Evolutionary conservation across 108 stramenopile species (phyloP), one percentile per base, ranked within the genome.

Genomic region (Nitzschia sp.): DNA sequence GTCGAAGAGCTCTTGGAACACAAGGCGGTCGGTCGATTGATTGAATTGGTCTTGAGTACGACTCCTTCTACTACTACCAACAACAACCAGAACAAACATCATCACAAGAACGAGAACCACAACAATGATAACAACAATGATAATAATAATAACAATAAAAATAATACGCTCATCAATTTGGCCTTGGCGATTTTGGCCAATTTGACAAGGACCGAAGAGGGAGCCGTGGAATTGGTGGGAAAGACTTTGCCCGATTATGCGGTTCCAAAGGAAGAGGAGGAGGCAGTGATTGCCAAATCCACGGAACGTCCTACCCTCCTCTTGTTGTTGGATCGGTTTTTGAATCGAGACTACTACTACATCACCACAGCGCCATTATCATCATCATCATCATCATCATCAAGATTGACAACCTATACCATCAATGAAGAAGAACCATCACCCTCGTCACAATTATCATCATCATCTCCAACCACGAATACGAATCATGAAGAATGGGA

Each of bases 171-270:
- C 21, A 80, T 91, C 48, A 88, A 94, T 72, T 83, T 66, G 28
- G 75, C 88, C 0, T 73, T 89, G 73, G 85, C 86, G 8, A 55
- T 94, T 5, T 70, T 94, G 61, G 89, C 90, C 1, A 94, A 94
- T 67, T 66, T 89, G 53, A 88, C 90, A 0, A 58, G 93, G 29
- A 79, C 68, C 3, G 93, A 94, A 75, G 46, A 58, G 47, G 93
- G 93, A 16, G 83, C 93, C 2, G 56, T 90, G 5, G 87, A 89
- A 38, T 73, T 91, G 71, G 76, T 89, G 21, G 93, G 93, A 2
- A 53, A 62, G 34, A 85, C 80, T 29, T 66, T 91, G 38, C 90
- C 93, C 1, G 89, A 88, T 25, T 70, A 87, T 75, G 92, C 92
- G 0, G 76, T 93, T 15, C 66, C 72, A 11, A 50, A 32, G 23